Conservation (phyloP, 1,284 basidiomycete genomes). For the Flammula alnicola region DNA sequence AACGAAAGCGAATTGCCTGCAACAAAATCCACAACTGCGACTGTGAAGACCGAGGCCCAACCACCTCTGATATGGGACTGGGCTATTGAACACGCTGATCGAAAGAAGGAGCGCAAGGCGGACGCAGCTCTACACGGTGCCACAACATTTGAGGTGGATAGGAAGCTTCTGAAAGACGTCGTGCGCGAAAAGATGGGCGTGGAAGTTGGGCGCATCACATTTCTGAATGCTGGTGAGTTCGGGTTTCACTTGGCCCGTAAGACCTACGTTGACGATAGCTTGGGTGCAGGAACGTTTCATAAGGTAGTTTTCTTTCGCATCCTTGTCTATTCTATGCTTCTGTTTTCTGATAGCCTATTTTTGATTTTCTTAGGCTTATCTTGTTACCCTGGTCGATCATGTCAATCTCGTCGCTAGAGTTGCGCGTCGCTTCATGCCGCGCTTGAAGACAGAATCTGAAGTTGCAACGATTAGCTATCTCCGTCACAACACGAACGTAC, state of each 20-base stretch:
- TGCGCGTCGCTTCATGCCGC: constrained; percentile 81
- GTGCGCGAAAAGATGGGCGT: constrained; percentile 68
- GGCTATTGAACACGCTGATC: constrained; percentile 67
- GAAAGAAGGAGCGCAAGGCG: constrained; percentile 60
- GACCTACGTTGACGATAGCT: constrained; percentile 16
- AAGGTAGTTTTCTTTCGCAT: constrained; percentile 9
- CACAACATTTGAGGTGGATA: constrained; percentile 72
- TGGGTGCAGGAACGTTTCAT: constrained; percentile 63
- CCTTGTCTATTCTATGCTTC: background rate
- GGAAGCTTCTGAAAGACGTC: constrained; percentile 72
- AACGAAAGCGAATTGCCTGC: constrained; percentile 6
- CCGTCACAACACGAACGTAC: constrained; percentile 66
- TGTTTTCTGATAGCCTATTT: constrained; percentile 1
- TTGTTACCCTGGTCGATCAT: constrained; percentile 66
- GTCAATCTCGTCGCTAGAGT: constrained; percentile 74
- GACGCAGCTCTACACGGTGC: constrained; percentile 62
- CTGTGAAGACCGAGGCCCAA: background rate
- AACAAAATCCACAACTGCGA: constrained; percentile 3
- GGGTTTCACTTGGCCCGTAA: constrained; percentile 16
- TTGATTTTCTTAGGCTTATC: constrained; percentile 61
- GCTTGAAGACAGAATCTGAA: constrained; percentile 81
- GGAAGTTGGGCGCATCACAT: constrained; percentile 70
- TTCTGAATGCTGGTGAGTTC: constrained; percentile 72
- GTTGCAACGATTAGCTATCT: constrained; percentile 81
- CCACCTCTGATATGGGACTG: constrained; percentile 63